Evolutionary conservation across 306 rosid species (phyloP).

Genomic region (Carpinus fangiana): DNA sequence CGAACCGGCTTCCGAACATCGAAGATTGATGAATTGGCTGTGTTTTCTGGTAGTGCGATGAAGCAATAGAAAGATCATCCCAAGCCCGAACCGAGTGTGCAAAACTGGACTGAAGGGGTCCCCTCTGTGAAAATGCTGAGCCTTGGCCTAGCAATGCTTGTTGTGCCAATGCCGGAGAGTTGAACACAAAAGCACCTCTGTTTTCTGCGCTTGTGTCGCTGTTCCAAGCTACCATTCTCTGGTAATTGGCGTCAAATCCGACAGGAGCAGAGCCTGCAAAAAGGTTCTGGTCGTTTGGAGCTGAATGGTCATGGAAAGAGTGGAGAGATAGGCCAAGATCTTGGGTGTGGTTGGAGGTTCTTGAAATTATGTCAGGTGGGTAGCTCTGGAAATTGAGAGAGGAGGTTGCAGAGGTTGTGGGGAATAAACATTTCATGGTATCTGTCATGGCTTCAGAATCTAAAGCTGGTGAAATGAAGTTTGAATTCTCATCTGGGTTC

Average conservation of each 20-base stretch:
- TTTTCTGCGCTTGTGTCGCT: conserved; percentile 31
- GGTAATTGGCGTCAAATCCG: conserved; percentile 52
- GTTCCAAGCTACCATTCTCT: conserved; percentile 57
- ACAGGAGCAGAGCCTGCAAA: conserved; percentile 34
- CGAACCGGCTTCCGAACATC: conserved; percentile 51
- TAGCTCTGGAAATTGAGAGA: conserved; percentile 60
- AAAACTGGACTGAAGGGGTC: conserved; percentile 72
- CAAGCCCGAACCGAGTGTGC: conserved; percentile 50
- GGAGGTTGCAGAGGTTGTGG: conserved; percentile 54
- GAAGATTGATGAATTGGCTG: conserved; percentile 47
- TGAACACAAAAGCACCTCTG: conserved; percentile 41
- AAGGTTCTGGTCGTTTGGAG: conserved; percentile 39
- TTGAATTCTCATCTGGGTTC: conserved; percentile 34
- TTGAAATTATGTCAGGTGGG: conserved; percentile 47
- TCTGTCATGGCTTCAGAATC: conserved; percentile 48
- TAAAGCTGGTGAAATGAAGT: conserved; percentile 42
- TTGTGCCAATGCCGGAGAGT: conserved; percentile 30
- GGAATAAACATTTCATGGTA: conserved; percentile 53
- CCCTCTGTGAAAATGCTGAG: conserved; percentile 52
- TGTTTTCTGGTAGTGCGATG: conserved; percentile 46
- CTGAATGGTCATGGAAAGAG: conserved; percentile 50
- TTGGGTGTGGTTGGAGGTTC: conserved; percentile 42
- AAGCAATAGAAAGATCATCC: conserved; percentile 45
- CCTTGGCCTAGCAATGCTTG: conserved; percentile 43
- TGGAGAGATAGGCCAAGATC: conserved; percentile 84